Evolutionary conservation across 129 eudicot genomes (phyloP).

Genomic region (Flaveria sonorensis): DNA sequence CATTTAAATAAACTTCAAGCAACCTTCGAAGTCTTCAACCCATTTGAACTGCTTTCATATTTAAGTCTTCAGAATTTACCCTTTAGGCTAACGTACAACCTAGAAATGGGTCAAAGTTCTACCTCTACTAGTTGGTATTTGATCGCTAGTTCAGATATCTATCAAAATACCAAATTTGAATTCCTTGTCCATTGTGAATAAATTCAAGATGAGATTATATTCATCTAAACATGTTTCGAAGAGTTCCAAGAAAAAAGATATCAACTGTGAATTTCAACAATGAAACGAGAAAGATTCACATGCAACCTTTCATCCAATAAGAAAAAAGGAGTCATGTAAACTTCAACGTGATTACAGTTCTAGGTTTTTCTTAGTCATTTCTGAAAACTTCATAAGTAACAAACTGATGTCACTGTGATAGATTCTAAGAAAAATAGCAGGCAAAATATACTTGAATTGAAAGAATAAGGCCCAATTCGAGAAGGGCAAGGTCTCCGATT

Average conservation of each 20-base stretch:
- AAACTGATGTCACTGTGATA: constrained; percentile 7
- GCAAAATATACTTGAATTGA: no score
- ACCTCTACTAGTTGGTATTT: neutral
- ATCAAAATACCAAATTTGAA: neutral
- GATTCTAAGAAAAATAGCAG: no score
- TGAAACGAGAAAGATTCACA: neutral
- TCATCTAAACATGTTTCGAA: constrained; percentile 4
- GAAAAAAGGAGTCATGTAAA: constrained; percentile 1
- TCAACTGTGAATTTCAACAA: neutral
- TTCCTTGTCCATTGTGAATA: neutral
- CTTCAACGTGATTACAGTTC: neutral
- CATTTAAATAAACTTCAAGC: neutral
- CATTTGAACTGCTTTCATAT: neutral
- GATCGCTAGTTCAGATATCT: neutral
- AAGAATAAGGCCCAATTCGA: no score
- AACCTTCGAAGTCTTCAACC: neutral
- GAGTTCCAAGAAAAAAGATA: neutral
- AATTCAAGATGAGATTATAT: neutral
- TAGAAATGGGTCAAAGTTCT: neutral
- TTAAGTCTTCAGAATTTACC: neutral
- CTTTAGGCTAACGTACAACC: neutral
- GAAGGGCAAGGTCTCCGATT: no score
- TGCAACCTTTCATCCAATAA: neutral
- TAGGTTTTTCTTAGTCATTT: constrained; percentile 7
- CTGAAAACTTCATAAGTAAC: neutral